Evolutionary conservation across 108 stramenopile species (phyloP).

Genomic region (Craspedostauros australis): DNA sequence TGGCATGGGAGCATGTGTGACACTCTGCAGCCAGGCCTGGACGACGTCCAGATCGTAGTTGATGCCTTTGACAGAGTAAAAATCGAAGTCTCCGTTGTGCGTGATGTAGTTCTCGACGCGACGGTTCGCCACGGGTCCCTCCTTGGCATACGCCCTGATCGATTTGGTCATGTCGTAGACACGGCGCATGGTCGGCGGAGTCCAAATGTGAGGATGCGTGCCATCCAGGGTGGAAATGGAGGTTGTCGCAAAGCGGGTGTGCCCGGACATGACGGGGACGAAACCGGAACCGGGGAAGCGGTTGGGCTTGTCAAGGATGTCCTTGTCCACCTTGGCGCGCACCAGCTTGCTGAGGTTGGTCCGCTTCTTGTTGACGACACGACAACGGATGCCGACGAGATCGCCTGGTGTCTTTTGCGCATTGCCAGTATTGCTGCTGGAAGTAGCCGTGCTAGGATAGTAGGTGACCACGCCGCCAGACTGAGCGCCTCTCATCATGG

Average conservation of each 20-base stretch:
- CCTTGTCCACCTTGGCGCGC: conserved; percentile 28
- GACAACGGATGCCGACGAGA: conserved; percentile 46
- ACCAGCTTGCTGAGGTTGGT: conserved; percentile 55
- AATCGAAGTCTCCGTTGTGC: conserved; percentile 89
- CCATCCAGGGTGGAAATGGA: conserved; percentile 66
- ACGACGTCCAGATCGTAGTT: conserved; percentile 58
- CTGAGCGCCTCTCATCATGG: conserved; percentile 87
- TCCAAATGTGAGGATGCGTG: conserved; percentile 79
- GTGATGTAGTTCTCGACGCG: conserved; percentile 68
- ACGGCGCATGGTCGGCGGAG: conserved; percentile 19
- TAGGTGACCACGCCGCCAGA: conserved; percentile 67
- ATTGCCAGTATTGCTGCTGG: neutral
- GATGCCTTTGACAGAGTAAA: conserved; percentile 53
- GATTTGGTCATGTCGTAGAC: conserved; percentile 14
- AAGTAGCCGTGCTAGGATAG: conserved; percentile 1
- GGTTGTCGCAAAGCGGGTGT: conserved; percentile 76
- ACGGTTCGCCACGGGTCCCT: neutral
- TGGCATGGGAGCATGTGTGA: conserved; percentile 39
- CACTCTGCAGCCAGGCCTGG: conserved; percentile 59
- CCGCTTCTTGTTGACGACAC: conserved; percentile 79
- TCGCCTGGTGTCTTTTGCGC: neutral
- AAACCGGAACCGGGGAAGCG: conserved; percentile 13
- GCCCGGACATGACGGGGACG: conserved; percentile 45
- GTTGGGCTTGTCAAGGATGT: conserved; percentile 19
- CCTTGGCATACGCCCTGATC: neutral